A percentile compares a stretch with the other conserved stretches of the same genome.
Conservation (phyloP, 257 asterid species). For the Jacaranda mimosifolia region DNA sequence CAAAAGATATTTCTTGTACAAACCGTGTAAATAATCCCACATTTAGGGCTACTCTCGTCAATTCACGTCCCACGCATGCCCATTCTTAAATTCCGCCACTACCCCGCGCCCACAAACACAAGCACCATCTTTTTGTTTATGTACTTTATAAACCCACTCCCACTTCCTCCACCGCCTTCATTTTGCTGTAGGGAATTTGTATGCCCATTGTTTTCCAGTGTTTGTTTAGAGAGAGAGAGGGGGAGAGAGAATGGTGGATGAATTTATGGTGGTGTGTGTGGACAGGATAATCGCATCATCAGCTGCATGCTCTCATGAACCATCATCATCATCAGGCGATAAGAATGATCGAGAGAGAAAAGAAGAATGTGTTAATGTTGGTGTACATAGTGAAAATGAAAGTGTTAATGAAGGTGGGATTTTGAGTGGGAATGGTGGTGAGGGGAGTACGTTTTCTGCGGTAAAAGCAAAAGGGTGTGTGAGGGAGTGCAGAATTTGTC, state of each 20-base stretch:
- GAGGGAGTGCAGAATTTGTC: slow-evolving; percentile 59
- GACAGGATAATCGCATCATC: slow-evolving; percentile 44
- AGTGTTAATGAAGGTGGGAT: slow-evolving; percentile 30
- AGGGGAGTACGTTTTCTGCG: slow-evolving; percentile 27
- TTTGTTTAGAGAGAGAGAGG: not conserved
- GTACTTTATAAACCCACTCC: slow-evolving; percentile 16
- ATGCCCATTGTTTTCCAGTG: not conserved
- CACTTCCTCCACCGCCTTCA: slow-evolving; percentile 17
- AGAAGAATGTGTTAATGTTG: slow-evolving; percentile 21
- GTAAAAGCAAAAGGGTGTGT: slow-evolving; percentile 39
- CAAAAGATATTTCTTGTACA: slow-evolving; percentile 32
- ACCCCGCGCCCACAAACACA: slow-evolving; percentile 9
- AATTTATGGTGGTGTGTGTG: slow-evolving; percentile 66
- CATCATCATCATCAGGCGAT: slow-evolving; percentile 24
- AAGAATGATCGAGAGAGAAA: not conserved
- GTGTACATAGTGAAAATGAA: not conserved
- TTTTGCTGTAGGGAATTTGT: not conserved
- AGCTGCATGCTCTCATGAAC: slow-evolving; percentile 42
- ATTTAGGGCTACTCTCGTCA: slow-evolving; percentile 41
- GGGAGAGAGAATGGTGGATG: slow-evolving; percentile 65
- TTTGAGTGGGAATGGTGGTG: slow-evolving; percentile 8
- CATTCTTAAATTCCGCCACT: slow-evolving; percentile 51
- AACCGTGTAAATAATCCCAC: slow-evolving; percentile 27
- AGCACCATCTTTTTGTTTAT: slow-evolving; percentile 25
- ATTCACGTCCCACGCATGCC: slow-evolving; percentile 30